Evolutionary conservation across 2,329 filamentous ascomycete species (phyloP), one percentile per base, ranked within the genome.

Genomic region (Colletotrichum sp.): DNA sequence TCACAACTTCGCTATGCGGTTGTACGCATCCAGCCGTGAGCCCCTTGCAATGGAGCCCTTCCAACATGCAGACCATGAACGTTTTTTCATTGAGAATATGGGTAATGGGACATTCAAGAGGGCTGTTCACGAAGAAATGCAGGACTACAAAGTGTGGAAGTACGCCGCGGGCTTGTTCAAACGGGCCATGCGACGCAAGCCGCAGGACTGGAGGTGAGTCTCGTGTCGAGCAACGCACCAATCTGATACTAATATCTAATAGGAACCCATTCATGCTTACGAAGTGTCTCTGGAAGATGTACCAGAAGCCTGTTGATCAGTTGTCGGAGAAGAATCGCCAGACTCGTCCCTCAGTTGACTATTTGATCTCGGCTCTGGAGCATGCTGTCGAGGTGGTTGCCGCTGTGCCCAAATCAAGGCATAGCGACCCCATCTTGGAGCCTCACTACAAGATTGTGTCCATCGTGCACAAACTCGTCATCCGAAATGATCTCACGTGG

Each of bases 361-460:
- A 82, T 11, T 82, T 92, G 8, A 78, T 92, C n/a, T 79, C 83
- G 4, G 86, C 88, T 0, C 85, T 92, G 4, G 89, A 91, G 78
- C 87, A 86, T 74, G 85, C 90, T 3, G 85, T 92, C 25, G 82
- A 88, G 70, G 86, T 90, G 3, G 90, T 90, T 2, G 85, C 86
- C 8, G 86, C 86, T 22, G 83, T 90, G 34, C 89, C 89, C 32
- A 92, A 91, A 78, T 89, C 90, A 6, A 86, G 90, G 16, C 87
- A 89, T 81, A 92, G 89, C 25, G 95, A 98, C 77, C 95, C 95
- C 0, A 93, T 98, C 29, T 89, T 98, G 19, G 96, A 98, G 82
- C 96, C 96, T 5, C 96, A 98, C 82, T 98, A 98, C 88, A 98
- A 98, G 85, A 93, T 98, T 25, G 90, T 97, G 44, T 94, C 95